Evolutionary conservation across 345 rosid species (phyloP).

Genomic region (Chamaenerion angustifolium): DNA sequence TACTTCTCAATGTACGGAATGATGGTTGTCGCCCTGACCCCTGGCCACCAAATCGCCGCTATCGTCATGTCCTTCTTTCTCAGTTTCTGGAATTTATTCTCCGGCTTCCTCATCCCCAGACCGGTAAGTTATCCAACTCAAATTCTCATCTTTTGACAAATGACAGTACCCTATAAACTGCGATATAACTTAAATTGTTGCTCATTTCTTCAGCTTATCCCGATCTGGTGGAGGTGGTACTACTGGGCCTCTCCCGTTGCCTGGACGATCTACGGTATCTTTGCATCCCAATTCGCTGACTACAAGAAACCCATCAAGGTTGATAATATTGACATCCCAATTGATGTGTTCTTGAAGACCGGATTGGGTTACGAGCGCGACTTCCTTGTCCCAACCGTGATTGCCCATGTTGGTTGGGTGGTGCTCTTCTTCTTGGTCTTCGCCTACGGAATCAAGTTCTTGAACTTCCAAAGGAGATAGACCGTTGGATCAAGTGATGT

Average conservation of each 20-base stretch:
- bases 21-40: slow-evolving; percentile 31
- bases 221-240: slow-evolving; percentile 44
- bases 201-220: slow-evolving; percentile 14
- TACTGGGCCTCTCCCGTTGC: slow-evolving; percentile 33
- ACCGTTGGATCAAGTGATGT: neutral
- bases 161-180: too few species aligned
- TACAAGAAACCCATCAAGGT: neutral
- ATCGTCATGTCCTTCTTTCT: slow-evolving; percentile 27
- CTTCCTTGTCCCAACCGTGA: slow-evolving; percentile 17
- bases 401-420: slow-evolving; percentile 27
- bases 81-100: slow-evolving; percentile 33
- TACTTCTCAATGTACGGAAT: slow-evolving; percentile 34
- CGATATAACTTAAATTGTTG: neutral
- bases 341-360: slow-evolving; percentile 13
- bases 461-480: slow-evolving; percentile 31
- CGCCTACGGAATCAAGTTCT: slow-evolving; percentile 29
- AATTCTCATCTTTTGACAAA: neutral
- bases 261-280: slow-evolving; percentile 30
- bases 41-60: slow-evolving; percentile 25
- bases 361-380: slow-evolving; percentile 20
- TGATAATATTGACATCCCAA: neutral
- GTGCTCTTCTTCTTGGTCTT: slow-evolving; percentile 27
- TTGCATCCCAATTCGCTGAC: slow-evolving; percentile 25
- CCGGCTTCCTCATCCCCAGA: slow-evolving; percentile 27
- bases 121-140: slow-evolving; percentile 13